A percentile compares a stretch with the other conserved stretches of the same genome.
Conservation (phyloP, 2,329 filamentous ascomycete genomes). For the Colletotrichum echinochloae region DNA sequence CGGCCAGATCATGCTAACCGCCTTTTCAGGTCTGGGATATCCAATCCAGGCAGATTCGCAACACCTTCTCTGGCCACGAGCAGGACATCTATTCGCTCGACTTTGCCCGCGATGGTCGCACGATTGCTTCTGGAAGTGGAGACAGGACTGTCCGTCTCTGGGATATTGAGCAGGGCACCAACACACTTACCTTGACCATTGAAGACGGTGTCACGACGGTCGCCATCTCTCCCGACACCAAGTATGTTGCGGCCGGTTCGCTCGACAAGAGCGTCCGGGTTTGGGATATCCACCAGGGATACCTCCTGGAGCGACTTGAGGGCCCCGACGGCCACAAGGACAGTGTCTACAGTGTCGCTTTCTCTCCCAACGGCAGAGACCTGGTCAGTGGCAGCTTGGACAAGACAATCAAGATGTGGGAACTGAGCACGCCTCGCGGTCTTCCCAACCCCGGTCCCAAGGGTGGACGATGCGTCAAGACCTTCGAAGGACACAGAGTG, state of each 20-base stretch:
- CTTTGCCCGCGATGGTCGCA: slow-evolving; percentile 91
- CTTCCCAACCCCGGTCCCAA: slow-evolving; percentile 77
- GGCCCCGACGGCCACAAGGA: slow-evolving; percentile 96
- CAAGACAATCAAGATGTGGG: slow-evolving; percentile 99
- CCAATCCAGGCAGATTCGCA: slow-evolving; percentile 81
- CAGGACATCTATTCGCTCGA: slow-evolving; percentile 98
- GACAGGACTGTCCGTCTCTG: slow-evolving; percentile 95
- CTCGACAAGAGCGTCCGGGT: slow-evolving; percentile 98
- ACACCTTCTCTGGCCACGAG: slow-evolving; percentile 96
- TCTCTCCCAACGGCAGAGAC: slow-evolving; percentile 91
- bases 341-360: slow-evolving; percentile 95
- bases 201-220: slow-evolving; percentile 98
- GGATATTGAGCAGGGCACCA: slow-evolving; percentile 89
- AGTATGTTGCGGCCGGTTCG: slow-evolving; percentile 93
- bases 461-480: slow-evolving; percentile 93
- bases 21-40: slow-evolving; percentile 90
- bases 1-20: slow-evolving; percentile 27
- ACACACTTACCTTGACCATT: slow-evolving; percentile 87
- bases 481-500: slow-evolving; percentile 96
- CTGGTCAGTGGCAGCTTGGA: slow-evolving; percentile 95
- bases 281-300: slow-evolving; percentile 91
- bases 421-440: slow-evolving; percentile 80
- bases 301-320: slow-evolving; percentile 90
- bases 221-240: slow-evolving; percentile 94
- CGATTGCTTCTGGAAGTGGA: slow-evolving; percentile 94